Conservation (phyloP, 225 moss, liverwort and hornwort genomes). For the Antitrichia curtipendula region DNA sequence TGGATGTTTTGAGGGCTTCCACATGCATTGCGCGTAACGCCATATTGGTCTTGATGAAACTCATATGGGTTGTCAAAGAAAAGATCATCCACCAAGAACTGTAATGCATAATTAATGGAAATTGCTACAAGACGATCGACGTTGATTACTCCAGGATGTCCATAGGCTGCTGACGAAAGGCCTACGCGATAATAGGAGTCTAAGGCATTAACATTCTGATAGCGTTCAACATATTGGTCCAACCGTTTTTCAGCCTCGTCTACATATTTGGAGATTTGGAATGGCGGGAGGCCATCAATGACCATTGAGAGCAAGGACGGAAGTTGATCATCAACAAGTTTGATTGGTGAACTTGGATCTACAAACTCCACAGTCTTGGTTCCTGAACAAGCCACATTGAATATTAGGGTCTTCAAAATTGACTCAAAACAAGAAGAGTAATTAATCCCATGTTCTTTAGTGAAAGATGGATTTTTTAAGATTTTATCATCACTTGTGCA, state of each 20-base stretch:
- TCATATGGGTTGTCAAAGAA: background rate
- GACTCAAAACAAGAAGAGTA: background rate
- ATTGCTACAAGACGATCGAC: background rate
- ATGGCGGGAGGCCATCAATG: background rate
- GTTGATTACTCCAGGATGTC: background rate
- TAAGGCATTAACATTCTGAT: background rate
- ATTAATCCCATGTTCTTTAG: no score
- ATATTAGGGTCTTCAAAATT: background rate
- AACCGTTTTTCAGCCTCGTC: background rate
- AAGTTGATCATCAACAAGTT: no score
- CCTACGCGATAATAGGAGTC: background rate
- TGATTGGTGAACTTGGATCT: no score
- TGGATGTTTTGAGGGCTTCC: background rate
- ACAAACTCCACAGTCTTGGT: accelerated
- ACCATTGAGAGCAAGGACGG: background rate
- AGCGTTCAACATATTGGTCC: background rate
- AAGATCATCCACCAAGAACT: background rate
- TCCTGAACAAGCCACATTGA: background rate
- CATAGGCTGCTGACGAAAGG: background rate
- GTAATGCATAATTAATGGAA: background rate
- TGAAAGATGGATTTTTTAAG: background rate
- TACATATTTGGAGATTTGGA: background rate
- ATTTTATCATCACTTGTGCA: background rate
- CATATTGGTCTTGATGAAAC: background rate
- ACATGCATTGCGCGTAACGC: background rate